A percentile compares a stretch with the other conserved stretches of the same genome.
Conservation (phyloP, 1,284 basidiomycete genomes). For the Meira miltonrushii region DNA sequence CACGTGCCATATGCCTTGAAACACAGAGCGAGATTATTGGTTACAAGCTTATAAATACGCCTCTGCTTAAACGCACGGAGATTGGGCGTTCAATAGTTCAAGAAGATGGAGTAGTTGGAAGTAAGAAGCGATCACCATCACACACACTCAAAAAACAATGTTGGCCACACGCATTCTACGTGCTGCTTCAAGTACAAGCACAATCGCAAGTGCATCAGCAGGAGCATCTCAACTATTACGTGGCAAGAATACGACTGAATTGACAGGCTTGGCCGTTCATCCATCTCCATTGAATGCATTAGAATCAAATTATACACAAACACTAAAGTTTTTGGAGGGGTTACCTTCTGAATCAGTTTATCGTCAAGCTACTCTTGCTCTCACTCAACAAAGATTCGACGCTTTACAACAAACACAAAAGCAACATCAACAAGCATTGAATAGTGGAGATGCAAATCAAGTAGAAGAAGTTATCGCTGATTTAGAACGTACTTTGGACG, state of each 20-base stretch:
- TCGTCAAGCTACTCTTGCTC: constrained; percentile 79
- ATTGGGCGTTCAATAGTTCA: too few species aligned
- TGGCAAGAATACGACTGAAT: constrained; percentile 62
- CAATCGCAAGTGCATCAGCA: constrained; percentile 15
- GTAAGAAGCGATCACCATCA: too few species aligned
- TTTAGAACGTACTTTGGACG: constrained; percentile 59
- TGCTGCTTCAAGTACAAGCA: constrained; percentile 21
- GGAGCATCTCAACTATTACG: constrained; percentile 17
- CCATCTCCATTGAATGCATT: constrained; percentile 74
- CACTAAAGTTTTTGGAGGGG: constrained; percentile 64
- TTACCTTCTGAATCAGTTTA: constrained; percentile 80
- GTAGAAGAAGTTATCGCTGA: constrained; percentile 71
- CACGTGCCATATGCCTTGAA: too few species aligned
- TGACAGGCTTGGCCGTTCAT: constrained; percentile 63
- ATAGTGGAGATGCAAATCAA: constrained; percentile 57
- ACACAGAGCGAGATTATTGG: too few species aligned
- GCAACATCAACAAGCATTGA: constrained; percentile 62
- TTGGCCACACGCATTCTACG: constrained; percentile 14
- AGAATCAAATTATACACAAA: constrained; percentile 69
- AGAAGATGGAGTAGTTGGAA: too few species aligned
- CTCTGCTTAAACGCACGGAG: too few species aligned
- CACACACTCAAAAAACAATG: constrained; percentile 9
- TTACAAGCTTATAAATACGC: too few species aligned
- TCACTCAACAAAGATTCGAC: constrained; percentile 75
- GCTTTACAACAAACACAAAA: constrained; percentile 60